Percentiles rank a stretch among this genome's conserved stretches.
Conservation (phyloP, 2,329 filamentous ascomycete species). For the Teratosphaeria pseudoeucalypti region DNA sequence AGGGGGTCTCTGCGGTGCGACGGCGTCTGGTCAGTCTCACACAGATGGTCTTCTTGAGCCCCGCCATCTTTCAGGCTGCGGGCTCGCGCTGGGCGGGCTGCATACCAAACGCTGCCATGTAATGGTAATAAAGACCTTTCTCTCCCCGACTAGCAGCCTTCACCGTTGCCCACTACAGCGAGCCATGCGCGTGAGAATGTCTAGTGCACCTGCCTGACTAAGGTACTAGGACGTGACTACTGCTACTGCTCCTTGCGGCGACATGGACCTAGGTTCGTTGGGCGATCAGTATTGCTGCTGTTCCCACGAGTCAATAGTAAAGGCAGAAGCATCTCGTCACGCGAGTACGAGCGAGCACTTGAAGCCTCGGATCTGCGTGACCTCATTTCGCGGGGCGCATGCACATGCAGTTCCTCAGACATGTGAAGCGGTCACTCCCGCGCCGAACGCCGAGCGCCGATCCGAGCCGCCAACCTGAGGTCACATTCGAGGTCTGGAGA, state of each 20-base stretch:
- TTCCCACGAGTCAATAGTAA: not conserved
- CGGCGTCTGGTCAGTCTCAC: not conserved
- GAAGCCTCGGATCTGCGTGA: not conserved
- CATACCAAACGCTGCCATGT: slow-evolving; percentile 21
- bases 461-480: not conserved
- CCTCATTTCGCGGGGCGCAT: not conserved
- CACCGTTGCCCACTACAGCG: not conserved
- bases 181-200: not conserved
- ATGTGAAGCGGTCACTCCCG: not conserved
- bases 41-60: not conserved
- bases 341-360: not conserved
- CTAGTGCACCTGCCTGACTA: not conserved
- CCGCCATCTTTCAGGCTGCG: not conserved
- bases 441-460: not conserved
- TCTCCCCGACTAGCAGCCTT: not conserved
- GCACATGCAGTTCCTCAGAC: not conserved
- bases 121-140: not conserved
- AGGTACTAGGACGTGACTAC: not conserved
- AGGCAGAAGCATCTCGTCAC: not conserved
- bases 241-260: not conserved
- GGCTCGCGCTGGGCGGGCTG: not conserved
- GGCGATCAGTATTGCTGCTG: not conserved
- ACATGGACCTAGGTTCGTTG: not conserved
- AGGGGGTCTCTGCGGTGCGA: slow-evolving; percentile 33
- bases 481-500: not conserved